Percentiles rank a stretch among this genome's conserved stretches.
Evolutionary conservation across 768 basidiomycete genomes (phyloP).

Genomic region (Strobilomyces echinocephalus): DNA sequence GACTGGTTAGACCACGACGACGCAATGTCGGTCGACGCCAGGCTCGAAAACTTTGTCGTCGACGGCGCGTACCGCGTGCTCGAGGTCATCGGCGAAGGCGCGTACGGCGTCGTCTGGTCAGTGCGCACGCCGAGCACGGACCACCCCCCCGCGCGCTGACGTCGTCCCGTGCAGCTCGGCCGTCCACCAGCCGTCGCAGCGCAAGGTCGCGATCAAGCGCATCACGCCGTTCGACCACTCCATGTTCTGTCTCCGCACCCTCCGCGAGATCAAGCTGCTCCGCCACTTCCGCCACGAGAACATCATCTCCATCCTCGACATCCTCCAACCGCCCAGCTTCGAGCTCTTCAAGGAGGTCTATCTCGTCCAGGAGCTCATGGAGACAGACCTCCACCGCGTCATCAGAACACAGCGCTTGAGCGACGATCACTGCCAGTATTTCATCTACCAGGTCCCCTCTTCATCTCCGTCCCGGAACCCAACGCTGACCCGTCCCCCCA

Average conservation of each 20-base stretch:
- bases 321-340: conserved; percentile 73
- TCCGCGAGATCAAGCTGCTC: conserved; percentile 89
- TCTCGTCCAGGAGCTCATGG: conserved; percentile 71
- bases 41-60: conserved; percentile 45
- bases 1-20: conserved; percentile 11
- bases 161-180: conserved; percentile 49
- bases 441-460: conserved; percentile 77
- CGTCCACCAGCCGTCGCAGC: conserved; percentile 67
- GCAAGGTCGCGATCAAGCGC: conserved; percentile 93
- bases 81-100: conserved; percentile 91
- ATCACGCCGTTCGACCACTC: conserved; percentile 94
- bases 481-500: conserved; percentile 3
- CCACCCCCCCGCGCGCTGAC: neutral
- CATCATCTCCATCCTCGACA: conserved; percentile 94
- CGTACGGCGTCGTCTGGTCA: conserved; percentile 84
- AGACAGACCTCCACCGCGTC: conserved; percentile 94
- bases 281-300: conserved; percentile 83
- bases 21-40: conserved; percentile 22
- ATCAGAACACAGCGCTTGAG: conserved; percentile 91
- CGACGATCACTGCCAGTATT: conserved; percentile 96
- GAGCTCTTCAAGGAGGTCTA: conserved; percentile 85
- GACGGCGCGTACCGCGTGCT: conserved; percentile 63
- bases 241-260: conserved; percentile 82
- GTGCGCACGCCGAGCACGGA: conserved; percentile 8
- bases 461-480: neutral